Evolutionary conservation across 2,329 filamentous ascomycete genomes (phyloP).

Genomic region (Hypoxylon sp.): DNA sequence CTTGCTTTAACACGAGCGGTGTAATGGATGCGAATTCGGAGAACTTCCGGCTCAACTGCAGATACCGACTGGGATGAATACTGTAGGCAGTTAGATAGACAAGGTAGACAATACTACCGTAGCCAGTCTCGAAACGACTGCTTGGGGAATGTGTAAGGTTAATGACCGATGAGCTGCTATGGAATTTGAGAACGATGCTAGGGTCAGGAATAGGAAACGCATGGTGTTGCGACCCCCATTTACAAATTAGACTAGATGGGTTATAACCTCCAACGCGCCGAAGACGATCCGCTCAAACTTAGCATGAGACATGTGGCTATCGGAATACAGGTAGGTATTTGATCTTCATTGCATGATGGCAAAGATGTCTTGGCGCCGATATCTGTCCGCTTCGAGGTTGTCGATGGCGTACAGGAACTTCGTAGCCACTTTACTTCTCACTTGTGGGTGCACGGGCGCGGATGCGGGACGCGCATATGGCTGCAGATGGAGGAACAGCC

Average conservation of each 20-base stretch:
- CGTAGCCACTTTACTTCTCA: conserved; percentile 31
- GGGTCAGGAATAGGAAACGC: conserved; percentile 20
- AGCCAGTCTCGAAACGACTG: conserved; percentile 17
- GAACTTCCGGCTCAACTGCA: conserved; percentile 30
- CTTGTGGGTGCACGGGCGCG: conserved; percentile 39
- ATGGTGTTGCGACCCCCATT: conserved; percentile 19
- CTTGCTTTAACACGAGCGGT: conserved; percentile 35
- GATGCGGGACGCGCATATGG: conserved; percentile 42
- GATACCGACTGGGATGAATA: conserved; percentile 24
- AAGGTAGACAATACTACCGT: conserved; percentile 26
- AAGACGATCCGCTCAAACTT: conserved; percentile 33
- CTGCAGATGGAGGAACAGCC: conserved; percentile 41
- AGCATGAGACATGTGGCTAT: conserved; percentile 43
- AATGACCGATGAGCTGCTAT: conserved; percentile 7
- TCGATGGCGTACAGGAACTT: conserved; percentile 36
- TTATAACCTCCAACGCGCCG: conserved; percentile 23
- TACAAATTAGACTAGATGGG: conserved; percentile 12
- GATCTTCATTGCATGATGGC: conserved; percentile 44
- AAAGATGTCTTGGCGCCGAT: conserved; percentile 40
- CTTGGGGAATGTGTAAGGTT: neutral
- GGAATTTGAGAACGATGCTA: conserved; percentile 9
- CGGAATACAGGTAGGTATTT: conserved; percentile 36
- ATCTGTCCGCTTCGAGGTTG: conserved; percentile 45
- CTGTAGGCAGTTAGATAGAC: conserved; percentile 20
- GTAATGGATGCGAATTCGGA: conserved; percentile 40